Evolutionary conservation across 2,329 filamentous ascomycete genomes (phyloP).

Genomic region (Aspergillus carbonarius): DNA sequence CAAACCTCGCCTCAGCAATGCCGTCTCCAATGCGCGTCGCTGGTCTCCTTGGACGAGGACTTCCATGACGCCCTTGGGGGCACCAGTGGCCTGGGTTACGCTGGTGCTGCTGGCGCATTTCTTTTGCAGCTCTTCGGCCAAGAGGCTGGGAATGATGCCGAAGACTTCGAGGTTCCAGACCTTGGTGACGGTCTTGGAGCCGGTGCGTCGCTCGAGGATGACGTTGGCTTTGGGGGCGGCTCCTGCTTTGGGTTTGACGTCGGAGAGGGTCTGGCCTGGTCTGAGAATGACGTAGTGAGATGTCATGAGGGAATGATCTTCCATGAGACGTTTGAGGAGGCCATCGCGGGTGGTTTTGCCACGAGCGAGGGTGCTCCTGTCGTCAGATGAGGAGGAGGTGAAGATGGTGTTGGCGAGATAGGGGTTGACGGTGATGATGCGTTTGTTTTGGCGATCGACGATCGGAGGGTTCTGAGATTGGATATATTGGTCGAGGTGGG

Average conservation of each 20-base stretch:
- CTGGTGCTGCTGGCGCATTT: constrained; percentile 68
- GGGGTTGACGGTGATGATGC: constrained; percentile 62
- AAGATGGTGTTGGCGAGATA: constrained; percentile 64
- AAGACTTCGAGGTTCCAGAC: constrained; percentile 62
- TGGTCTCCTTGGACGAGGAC: constrained; percentile 68
- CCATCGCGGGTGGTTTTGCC: constrained; percentile 60
- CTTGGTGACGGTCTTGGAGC: constrained; percentile 66
- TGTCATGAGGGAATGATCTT: constrained; percentile 49
- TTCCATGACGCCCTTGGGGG: constrained; percentile 64
- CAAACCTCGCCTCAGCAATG: constrained; percentile 60
- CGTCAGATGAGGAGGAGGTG: constrained; percentile 51
- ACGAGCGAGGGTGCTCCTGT: constrained; percentile 57
- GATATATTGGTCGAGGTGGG: constrained; percentile 58
- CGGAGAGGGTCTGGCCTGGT: constrained; percentile 36
- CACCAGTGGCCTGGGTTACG: constrained; percentile 61
- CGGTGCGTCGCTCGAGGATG: constrained; percentile 62
- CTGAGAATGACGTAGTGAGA: constrained; percentile 59
- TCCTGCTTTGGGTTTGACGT: constrained; percentile 62
- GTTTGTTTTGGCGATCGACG: constrained; percentile 58
- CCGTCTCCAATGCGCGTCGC: constrained; percentile 59
- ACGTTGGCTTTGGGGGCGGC: constrained; percentile 60
- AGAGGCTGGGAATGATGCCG: constrained; percentile 57
- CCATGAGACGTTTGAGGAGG: constrained; percentile 59
- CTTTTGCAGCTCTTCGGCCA: constrained; percentile 67
- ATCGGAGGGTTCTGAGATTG: constrained; percentile 55